Percentiles rank a stretch among this genome's conserved stretches.
Conservation (phyloP, 2,329 filamentous ascomycete species). For the Monilinia vaccinii-corymbosi region DNA sequence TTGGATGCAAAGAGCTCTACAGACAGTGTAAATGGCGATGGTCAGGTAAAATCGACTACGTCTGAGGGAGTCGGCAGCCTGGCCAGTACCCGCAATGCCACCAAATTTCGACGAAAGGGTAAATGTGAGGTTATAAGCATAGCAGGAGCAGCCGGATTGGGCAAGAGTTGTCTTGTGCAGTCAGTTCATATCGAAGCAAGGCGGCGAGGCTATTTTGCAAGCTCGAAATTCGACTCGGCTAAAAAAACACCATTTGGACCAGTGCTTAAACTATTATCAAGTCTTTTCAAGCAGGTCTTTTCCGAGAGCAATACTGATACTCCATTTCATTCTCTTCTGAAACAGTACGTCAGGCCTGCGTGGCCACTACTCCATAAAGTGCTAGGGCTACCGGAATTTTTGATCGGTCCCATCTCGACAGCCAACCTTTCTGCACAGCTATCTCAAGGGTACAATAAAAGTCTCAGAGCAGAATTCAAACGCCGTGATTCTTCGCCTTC, state of each 20-base stretch:
- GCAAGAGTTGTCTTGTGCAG: constrained; percentile 56
- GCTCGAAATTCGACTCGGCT: constrained; percentile 56
- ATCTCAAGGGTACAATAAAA: constrained; percentile 26
- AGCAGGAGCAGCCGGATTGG: constrained; percentile 53
- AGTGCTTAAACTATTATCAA: constrained; percentile 54
- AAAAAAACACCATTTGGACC: constrained; percentile 53
- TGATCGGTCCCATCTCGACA: constrained; percentile 37
- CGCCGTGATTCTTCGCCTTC: constrained; percentile 25
- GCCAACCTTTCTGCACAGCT: constrained; percentile 12
- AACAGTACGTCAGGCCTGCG: constrained; percentile 52
- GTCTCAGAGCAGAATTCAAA: constrained; percentile 20
- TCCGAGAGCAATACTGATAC: constrained; percentile 58
- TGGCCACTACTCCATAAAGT: constrained; percentile 56
- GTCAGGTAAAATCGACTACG: constrained; percentile 10
- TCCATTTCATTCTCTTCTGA: constrained; percentile 50
- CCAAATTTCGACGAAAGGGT: constrained; percentile 50
- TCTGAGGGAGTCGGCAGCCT: constrained; percentile 27
- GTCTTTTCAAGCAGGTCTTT: constrained; percentile 58
- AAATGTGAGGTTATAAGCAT: constrained; percentile 56
- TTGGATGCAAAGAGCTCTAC: constrained; percentile 17
- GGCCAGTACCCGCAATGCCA: constrained; percentile 21
- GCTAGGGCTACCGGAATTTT: constrained; percentile 60
- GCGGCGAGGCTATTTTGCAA: constrained; percentile 54
- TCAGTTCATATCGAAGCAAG: constrained; percentile 53
- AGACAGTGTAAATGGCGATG: constrained; percentile 16